Evolutionary conservation across 257 asterid genomes (phyloP), one percentile per base, ranked within the genome.

Genomic region (Coffea eugenioides): DNA sequence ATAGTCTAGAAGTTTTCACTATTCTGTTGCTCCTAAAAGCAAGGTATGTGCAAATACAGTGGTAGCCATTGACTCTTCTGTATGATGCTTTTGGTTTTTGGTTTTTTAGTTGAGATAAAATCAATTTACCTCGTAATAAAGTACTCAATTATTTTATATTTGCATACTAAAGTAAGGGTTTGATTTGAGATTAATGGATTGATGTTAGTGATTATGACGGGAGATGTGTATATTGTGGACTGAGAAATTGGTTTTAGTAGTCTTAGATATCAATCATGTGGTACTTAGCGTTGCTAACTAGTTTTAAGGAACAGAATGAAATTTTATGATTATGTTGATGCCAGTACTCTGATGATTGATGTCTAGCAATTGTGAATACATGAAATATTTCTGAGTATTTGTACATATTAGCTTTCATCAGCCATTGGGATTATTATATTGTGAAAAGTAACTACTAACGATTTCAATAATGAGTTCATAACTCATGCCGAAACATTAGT

Each of bases 1-100:
- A 95, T 84, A 95, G 99, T 88, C 89, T 95, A 65, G 99, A 95
- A 88, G 98, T 93, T 80, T 95, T 95, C 88, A 92, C 97, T 73
- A 95, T 95, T 83, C 91, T 95, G 83, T 89, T 95, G 90, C 98
- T 95, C 73, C 97, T 95, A 76, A 95, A 95, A 86, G 99, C 99
- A 76, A 95, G 99, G 99, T 96, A 83, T 75, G 86, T 59, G 61
- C 70, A 72, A 61, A 48, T 79, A 43, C 64, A 70, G 31, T 43
- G 68, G 54, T 41, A 43, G 15, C 18, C 49, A 43, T 69, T 12
- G 34, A 75, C 43, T 45, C 4, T 54, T 43, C 54, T 20, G 54
- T 62, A 25, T 62, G 3, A 10, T 11, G 27, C 67, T 41, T 68
- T 13, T 68, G 31, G 2, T 59, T 46, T 41, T 21, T 25, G 15